Percentiles rank a stretch among this genome's conserved stretches.
Evolutionary conservation across 306 rosid species (phyloP).

Genomic region (Quercus glauca): DNA sequence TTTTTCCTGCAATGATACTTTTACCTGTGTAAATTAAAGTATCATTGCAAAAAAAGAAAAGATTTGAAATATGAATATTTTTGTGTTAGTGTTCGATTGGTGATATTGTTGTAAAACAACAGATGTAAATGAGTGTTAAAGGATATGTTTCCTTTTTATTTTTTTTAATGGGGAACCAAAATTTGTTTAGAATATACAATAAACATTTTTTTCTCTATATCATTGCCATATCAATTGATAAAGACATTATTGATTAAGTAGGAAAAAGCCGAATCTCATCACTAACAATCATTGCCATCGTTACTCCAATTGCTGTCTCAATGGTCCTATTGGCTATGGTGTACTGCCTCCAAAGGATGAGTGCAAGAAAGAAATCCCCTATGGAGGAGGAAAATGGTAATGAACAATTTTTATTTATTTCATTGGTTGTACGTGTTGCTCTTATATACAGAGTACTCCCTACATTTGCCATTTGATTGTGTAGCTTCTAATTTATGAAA

Average conservation of each 20-base stretch:
- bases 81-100: too few species aligned
- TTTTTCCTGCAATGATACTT: too few species aligned
- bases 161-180: too few species aligned
- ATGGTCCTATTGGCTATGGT: constrained; percentile 4
- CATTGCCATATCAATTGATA: too few species aligned
- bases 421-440: not conserved
- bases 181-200: too few species aligned
- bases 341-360: constrained; percentile 9
- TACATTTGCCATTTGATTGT: not conserved
- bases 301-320: not conserved
- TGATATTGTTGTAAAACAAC: too few species aligned
- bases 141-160: too few species aligned
- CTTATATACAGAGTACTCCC: not conserved
- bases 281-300: constrained; percentile 18
- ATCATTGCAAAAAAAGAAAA: too few species aligned
- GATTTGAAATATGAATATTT: too few species aligned
- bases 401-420: not conserved
- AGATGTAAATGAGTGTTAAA: too few species aligned
- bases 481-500: constrained; percentile 19
- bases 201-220: too few species aligned
- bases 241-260: not conserved
- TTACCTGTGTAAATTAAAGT: too few species aligned
- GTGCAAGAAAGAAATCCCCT: constrained; percentile 6
- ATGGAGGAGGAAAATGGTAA: constrained; percentile 24
- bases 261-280: constrained; percentile 12